Percentiles rank a stretch among this genome's conserved stretches.
These are phyloP conservation scores for Fraxinus floribunda DNA, from an alignment of 305 asterid genomes.

Conservation along the genomic window DNA sequence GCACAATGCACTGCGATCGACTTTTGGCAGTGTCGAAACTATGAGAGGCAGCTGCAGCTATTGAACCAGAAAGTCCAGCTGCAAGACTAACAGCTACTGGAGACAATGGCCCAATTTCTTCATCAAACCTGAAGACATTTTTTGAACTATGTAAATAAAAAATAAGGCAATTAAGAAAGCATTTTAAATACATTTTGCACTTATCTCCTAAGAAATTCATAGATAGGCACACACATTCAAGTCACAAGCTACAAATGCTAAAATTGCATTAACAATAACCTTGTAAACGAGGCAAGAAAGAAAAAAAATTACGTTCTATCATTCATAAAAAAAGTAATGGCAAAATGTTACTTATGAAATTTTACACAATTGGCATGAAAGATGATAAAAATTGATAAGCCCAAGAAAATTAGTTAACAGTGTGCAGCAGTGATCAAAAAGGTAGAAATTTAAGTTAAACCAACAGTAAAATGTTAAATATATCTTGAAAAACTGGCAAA, in stretches of 20 bases:
- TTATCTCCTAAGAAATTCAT: constrained; percentile 10
- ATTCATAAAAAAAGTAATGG: background rate
- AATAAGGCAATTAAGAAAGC: background rate
- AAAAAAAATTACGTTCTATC: background rate
- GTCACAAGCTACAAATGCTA: constrained; percentile 10
- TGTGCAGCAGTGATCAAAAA: background rate
- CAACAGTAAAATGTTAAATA: constrained; percentile 9
- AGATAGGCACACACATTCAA: constrained; percentile 1
- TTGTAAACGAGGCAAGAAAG: background rate
- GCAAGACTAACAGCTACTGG: constrained; percentile 81
- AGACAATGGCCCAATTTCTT: constrained; percentile 82
- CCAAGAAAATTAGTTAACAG: background rate
- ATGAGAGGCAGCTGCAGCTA: constrained; percentile 97
- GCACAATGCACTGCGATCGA: constrained; percentile 78
- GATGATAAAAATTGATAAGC: background rate
- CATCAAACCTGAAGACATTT: constrained; percentile 48
- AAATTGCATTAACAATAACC: background rate
- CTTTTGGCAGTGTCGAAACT: constrained; percentile 85
- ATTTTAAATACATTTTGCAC: background rate
- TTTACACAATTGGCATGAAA: background rate
- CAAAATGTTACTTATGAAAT: background rate
- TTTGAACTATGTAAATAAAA: background rate
- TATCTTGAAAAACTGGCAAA: background rate
- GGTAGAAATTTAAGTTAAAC: background rate
- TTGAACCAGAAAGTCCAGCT: constrained; percentile 91